Evolutionary conservation across 1,284 basidiomycete genomes (phyloP).

Genomic region (Phlebopus sp.): DNA sequence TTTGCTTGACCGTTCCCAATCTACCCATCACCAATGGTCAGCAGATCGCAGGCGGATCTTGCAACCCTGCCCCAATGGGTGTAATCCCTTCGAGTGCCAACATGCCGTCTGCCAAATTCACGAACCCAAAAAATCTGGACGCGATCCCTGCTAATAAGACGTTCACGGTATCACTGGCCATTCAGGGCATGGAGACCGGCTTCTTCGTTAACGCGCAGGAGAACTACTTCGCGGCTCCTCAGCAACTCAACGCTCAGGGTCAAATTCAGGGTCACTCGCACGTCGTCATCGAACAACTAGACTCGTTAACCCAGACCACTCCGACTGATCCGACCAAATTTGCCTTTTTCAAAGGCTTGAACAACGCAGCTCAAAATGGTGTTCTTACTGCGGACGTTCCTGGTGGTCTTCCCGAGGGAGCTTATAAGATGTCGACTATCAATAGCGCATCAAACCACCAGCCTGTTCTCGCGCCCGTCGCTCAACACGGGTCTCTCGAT

Average conservation of each 20-base stretch:
- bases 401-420: slow-evolving; percentile 55
- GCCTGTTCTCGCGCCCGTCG: slow-evolving; percentile 60
- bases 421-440: slow-evolving; percentile 60
- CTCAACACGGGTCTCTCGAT: slow-evolving; percentile 57
- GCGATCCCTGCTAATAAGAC: slow-evolving; percentile 48
- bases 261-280: slow-evolving; percentile 62
- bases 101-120: slow-evolving; percentile 62
- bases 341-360: slow-evolving; percentile 70
- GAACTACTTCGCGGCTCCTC: slow-evolving; percentile 68
- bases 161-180: slow-evolving; percentile 59
- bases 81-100: slow-evolving; percentile 51
- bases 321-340: slow-evolving; percentile 54
- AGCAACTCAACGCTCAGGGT: slow-evolving; percentile 54
- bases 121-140: slow-evolving; percentile 51
- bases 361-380: slow-evolving; percentile 47
- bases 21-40: slow-evolving; percentile 58
- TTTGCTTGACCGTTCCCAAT: slow-evolving; percentile 50
- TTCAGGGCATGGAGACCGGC: slow-evolving; percentile 57
- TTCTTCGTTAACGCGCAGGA: slow-evolving; percentile 58
- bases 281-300: slow-evolving; percentile 57
- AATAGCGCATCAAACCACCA: slow-evolving; percentile 64
- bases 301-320: slow-evolving; percentile 46
- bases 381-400: slow-evolving; percentile 51
- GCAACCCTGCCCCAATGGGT: slow-evolving; percentile 64
- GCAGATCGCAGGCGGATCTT: slow-evolving; percentile 58